phyloP scores from a whole-genome alignment of 257 asterid species.

The Avicennia marina region DNA sequence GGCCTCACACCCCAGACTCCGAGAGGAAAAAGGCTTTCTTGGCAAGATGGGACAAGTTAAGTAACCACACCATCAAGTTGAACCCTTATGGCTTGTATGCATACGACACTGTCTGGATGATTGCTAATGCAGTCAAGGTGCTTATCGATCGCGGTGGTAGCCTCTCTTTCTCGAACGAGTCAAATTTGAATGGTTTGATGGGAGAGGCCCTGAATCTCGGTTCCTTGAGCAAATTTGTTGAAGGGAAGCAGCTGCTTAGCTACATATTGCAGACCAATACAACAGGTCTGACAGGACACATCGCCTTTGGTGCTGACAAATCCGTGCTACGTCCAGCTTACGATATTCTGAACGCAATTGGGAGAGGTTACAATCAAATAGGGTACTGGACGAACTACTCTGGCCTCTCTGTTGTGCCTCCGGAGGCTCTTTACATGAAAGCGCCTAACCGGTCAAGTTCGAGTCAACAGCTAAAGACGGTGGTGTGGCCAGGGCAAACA shows the following conservation, averaged over 20 bases:
- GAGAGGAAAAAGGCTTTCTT: conserved; percentile 41
- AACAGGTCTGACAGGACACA: conserved; percentile 65
- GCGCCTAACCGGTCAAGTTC: conserved; percentile 56
- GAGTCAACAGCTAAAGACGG: conserved; percentile 40
- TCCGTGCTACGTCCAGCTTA: conserved; percentile 50
- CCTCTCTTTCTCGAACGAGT: conserved; percentile 52
- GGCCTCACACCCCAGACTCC: conserved; percentile 63
- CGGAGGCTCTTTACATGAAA: conserved; percentile 50
- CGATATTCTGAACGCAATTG: conserved; percentile 65
- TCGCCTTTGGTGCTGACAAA: conserved; percentile 45
- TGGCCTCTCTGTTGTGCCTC: conserved; percentile 65
- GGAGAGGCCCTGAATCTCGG: conserved; percentile 48
- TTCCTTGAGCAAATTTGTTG: conserved; percentile 59
- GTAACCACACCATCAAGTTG: conserved; percentile 57
- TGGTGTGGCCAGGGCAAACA: conserved; percentile 84
- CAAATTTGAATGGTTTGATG: conserved; percentile 29
- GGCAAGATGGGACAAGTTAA: conserved; percentile 53
- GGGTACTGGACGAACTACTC: conserved; percentile 88
- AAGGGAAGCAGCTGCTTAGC: conserved; percentile 45
- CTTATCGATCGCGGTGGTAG: conserved; percentile 52
- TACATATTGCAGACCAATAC: conserved; percentile 46
- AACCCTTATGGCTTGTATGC: conserved; percentile 66
- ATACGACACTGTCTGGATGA: conserved; percentile 75
- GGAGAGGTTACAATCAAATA: conserved; percentile 43
- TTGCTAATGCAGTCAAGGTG: conserved; percentile 55